Evolutionary conservation across 495 filamentous ascomycete species (phyloP).

Genomic region (Hypoxylon crocopeplum): DNA sequence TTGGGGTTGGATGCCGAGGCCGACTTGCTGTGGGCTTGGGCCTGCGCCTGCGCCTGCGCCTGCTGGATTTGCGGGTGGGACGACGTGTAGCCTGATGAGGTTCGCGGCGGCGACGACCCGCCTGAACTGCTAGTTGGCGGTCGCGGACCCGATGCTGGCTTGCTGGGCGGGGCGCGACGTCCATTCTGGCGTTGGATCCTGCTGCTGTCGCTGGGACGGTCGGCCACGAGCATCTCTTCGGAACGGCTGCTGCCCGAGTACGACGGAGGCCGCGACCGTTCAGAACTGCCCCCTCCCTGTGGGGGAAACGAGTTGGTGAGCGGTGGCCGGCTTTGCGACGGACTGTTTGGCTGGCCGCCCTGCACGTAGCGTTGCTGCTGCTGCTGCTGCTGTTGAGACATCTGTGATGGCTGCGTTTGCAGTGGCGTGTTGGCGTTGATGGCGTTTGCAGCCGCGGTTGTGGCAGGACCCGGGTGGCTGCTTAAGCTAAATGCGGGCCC

Average conservation of each 20-base stretch:
- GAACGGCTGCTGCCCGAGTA: conserved; percentile 42
- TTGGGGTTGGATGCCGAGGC: conserved; percentile 22
- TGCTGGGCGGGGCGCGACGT: conserved; percentile 25
- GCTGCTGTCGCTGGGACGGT: conserved; percentile 12
- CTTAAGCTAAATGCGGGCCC: conserved; percentile 19
- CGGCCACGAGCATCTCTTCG: conserved; percentile 39
- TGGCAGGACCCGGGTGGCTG: background rate
- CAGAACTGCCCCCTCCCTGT: conserved; percentile 19
- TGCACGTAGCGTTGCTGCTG: conserved; percentile 35
- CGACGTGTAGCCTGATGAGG: conserved; percentile 11
- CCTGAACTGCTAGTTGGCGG: conserved; percentile 36
- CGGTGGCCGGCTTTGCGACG: conserved; percentile 38
- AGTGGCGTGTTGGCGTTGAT: conserved; percentile 6
- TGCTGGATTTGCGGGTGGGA: conserved; percentile 30
- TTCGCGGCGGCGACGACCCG: conserved; percentile 35
- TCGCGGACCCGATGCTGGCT: conserved; percentile 22
- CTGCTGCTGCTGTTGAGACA: conserved; percentile 35
- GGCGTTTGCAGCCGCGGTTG: conserved; percentile 7
- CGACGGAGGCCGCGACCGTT: conserved; percentile 33
- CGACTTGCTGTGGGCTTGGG: too few species aligned
- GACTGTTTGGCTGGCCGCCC: too few species aligned
- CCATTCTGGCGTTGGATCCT: conserved; percentile 38
- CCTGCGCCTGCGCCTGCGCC: conserved; percentile 29
- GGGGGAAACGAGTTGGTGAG: conserved; percentile 35
- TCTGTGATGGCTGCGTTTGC: conserved; percentile 19